phyloP scores from a whole-genome alignment of 1,139 yeast species.

The Magnusiomyces fungicola region DNA sequence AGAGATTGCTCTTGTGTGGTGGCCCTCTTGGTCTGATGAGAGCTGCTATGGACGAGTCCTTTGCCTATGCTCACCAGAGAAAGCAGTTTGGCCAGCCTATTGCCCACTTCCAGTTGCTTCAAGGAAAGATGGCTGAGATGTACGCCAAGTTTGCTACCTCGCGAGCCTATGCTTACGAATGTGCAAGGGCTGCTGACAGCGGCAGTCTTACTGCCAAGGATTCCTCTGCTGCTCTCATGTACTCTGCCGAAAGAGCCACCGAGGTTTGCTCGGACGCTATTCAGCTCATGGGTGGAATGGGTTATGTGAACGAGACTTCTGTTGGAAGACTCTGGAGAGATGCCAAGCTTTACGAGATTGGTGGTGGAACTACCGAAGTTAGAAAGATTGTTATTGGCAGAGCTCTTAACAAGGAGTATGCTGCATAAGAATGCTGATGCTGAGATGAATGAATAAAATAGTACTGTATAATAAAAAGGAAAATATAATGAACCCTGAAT shows the following conservation, averaged over 20 bases:
- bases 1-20: slow-evolving; percentile 30
- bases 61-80: slow-evolving; percentile 30
- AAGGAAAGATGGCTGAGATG: slow-evolving; percentile 33
- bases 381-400: slow-evolving; percentile 32
- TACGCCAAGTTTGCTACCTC: slow-evolving; percentile 31
- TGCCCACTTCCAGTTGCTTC: slow-evolving; percentile 31
- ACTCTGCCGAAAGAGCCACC: slow-evolving; percentile 32
- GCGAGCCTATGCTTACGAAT: slow-evolving; percentile 26
- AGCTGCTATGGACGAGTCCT: slow-evolving; percentile 31
- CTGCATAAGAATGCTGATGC: too few relatives aligned
- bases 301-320: slow-evolving; percentile 30
- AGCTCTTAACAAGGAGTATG: slow-evolving; percentile 29
- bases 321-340: slow-evolving; percentile 29
- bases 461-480: too few relatives aligned
- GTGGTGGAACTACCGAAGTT: slow-evolving; percentile 32
- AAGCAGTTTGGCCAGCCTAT: slow-evolving; percentile 32
- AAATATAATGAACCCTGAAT: too few relatives aligned
- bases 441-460: too few relatives aligned
- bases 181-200: slow-evolving; percentile 27
- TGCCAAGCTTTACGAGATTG: slow-evolving; percentile 32
- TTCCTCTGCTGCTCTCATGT: slow-evolving; percentile 32
- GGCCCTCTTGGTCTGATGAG: slow-evolving; percentile 32
- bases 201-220: slow-evolving; percentile 28
- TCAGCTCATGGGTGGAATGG: slow-evolving; percentile 33
- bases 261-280: slow-evolving; percentile 32